phyloP scores from a whole-genome alignment of 257 asterid genomes.

The Jaltomata sinuosa region DNA sequence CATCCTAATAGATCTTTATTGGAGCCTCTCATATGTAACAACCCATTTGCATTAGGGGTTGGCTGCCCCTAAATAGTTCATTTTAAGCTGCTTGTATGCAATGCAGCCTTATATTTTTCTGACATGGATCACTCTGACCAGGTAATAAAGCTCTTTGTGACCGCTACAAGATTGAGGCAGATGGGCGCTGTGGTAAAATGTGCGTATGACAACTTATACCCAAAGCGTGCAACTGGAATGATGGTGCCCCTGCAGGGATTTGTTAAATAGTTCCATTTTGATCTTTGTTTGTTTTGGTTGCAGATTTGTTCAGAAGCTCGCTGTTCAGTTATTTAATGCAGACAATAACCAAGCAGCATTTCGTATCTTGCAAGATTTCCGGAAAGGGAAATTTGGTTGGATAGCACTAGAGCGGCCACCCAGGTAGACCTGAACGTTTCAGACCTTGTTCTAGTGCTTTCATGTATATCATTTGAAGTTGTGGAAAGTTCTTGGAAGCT shows the following conservation, averaged over 20 bases:
- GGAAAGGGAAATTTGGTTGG: constrained; percentile 88
- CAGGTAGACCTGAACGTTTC: constrained; percentile 7
- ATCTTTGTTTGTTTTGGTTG: not conserved
- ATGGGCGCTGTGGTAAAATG: constrained; percentile 53
- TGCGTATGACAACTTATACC: constrained; percentile 26
- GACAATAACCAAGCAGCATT: constrained; percentile 84
- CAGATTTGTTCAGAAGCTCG: constrained; percentile 85
- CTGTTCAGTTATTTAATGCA: constrained; percentile 66
- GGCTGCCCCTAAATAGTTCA: not conserved
- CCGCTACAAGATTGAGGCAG: constrained; percentile 76
- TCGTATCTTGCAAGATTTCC: constrained; percentile 77
- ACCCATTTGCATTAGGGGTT: not conserved
- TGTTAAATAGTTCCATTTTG: not conserved
- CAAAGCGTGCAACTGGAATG: not conserved
- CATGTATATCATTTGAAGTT: not conserved
- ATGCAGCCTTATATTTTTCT: not conserved
- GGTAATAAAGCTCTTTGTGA: constrained; percentile 47
- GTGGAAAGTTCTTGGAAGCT: not conserved
- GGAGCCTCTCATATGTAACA: not conserved
- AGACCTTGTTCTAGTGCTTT: not conserved
- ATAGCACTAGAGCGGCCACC: constrained; percentile 84
- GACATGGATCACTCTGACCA: constrained; percentile 10
- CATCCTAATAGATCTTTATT: not conserved
- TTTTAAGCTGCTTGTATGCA: not conserved
- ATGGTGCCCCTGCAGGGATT: not conserved